These are phyloP conservation scores for Curvularia sp. DNA, from an alignment of 2,329 filamentous ascomycete genomes.

Conservation along the genomic window DNA sequence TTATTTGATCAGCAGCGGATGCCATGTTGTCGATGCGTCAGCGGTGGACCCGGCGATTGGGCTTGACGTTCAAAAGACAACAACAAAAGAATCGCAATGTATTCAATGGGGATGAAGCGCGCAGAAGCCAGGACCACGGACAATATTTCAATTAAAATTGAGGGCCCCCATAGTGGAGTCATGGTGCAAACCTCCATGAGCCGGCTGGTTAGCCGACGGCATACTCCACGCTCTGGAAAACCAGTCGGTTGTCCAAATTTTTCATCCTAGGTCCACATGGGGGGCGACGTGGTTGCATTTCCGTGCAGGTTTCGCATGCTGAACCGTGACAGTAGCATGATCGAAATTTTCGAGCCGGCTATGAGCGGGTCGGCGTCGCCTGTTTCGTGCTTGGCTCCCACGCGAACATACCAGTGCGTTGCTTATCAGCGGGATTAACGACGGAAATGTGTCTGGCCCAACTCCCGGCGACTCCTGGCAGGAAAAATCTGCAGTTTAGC, in stretches of 20 bases:
- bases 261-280: conserved; percentile 45
- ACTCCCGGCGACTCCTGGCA: conserved; percentile 18
- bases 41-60: conserved; percentile 18
- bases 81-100: conserved; percentile 22
- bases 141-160: conserved; percentile 35
- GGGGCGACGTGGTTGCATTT: conserved; percentile 26
- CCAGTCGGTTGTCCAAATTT: conserved; percentile 39
- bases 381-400: conserved; percentile 17
- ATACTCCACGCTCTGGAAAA: conserved; percentile 37
- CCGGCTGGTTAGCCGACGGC: conserved; percentile 33
- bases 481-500: conserved; percentile 40
- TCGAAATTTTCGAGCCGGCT: conserved; percentile 41
- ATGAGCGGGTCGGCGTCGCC: conserved; percentile 29
- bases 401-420: conserved; percentile 18
- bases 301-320: conserved; percentile 26
- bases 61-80: conserved; percentile 19
- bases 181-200: conserved; percentile 25
- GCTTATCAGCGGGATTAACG: conserved; percentile 10
- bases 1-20: conserved; percentile 32
- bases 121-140: conserved; percentile 21
- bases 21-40: conserved; percentile 31
- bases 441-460: conserved; percentile 17
- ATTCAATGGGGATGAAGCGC: conserved; percentile 25
- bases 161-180: conserved; percentile 25
- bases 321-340: conserved; percentile 32